These are phyloP conservation scores for Kurtzmaniella quercitrusa DNA, from an alignment of 1,139 yeast genomes.

Conservation along the genomic window DNA sequence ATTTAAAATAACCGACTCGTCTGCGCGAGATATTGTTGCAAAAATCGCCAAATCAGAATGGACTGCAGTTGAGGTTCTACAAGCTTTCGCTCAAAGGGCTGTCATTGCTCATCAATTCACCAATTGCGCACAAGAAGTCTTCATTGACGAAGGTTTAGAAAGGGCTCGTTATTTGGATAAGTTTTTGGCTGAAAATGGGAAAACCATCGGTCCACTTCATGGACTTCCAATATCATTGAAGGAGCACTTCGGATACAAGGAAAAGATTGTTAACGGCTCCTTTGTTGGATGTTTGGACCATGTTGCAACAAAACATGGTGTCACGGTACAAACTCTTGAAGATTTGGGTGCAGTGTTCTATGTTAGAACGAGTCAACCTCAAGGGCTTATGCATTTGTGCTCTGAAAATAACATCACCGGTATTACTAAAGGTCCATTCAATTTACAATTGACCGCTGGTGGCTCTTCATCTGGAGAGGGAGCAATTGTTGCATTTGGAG, in stretches of 20 bases:
- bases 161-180: slow-evolving; percentile 30
- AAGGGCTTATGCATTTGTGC: slow-evolving; percentile 53
- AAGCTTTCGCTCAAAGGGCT: slow-evolving; percentile 52
- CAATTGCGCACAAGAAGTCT: slow-evolving; percentile 32
- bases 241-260: slow-evolving; percentile 16
- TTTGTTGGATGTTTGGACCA: slow-evolving; percentile 15
- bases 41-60: slow-evolving; percentile 21
- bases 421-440: slow-evolving; percentile 50
- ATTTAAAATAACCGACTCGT: slow-evolving; percentile 13
- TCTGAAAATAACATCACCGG: slow-evolving; percentile 48
- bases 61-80: slow-evolving; percentile 44
- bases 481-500: slow-evolving; percentile 20
- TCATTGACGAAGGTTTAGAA: slow-evolving; percentile 32
- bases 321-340: slow-evolving; percentile 9
- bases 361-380: slow-evolving; percentile 52
- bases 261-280: slow-evolving; percentile 19
- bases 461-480: slow-evolving; percentile 28
- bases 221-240: slow-evolving; percentile 24
- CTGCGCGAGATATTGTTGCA: slow-evolving; percentile 3
- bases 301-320: slow-evolving; percentile 10
- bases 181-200: slow-evolving; percentile 11
- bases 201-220: slow-evolving; percentile 15
- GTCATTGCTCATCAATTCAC: slow-evolving; percentile 33
- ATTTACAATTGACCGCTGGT: slow-evolving; percentile 51
- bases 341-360: slow-evolving; percentile 19